phyloP scores from a whole-genome alignment of 2,329 filamentous ascomycete species.

The Fusarium sororula region DNA sequence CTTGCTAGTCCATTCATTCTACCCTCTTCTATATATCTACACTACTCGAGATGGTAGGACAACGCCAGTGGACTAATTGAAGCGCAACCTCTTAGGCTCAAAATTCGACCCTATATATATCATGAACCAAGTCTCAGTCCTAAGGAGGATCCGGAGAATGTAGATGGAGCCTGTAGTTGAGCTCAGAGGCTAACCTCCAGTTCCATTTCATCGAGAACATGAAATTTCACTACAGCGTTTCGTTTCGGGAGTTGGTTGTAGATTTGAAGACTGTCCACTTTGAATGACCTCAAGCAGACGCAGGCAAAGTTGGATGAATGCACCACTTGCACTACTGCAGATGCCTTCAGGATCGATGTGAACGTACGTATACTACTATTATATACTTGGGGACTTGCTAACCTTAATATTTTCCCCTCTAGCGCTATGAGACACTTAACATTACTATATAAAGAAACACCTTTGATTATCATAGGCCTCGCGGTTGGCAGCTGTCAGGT shows the following conservation, averaged over 20 bases:
- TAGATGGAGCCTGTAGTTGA: no score
- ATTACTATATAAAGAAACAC: background rate
- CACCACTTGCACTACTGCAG: background rate
- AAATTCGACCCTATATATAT: background rate
- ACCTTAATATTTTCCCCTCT: no score
- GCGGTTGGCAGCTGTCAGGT: no score
- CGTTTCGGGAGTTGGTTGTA: no score
- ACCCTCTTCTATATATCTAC: no score
- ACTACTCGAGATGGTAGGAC: background rate
- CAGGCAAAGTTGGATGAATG: no score
- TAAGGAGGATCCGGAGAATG: background rate
- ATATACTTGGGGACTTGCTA: background rate
- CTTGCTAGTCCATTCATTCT: background rate
- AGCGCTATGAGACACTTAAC: background rate
- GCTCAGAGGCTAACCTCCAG: no score
- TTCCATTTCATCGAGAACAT: no score
- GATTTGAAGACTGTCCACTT: no score
- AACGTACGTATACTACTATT: background rate
- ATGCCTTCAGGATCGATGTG: background rate
- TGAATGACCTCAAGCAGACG: no score
- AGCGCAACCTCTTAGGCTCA: background rate
- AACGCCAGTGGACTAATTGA: background rate
- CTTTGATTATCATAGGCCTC: background rate
- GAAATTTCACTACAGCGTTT: no score
- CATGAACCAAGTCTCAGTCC: background rate